Evolutionary conservation across 23 red algal genomes (phyloP).

Genomic region (Gracilaria caudata): DNA sequence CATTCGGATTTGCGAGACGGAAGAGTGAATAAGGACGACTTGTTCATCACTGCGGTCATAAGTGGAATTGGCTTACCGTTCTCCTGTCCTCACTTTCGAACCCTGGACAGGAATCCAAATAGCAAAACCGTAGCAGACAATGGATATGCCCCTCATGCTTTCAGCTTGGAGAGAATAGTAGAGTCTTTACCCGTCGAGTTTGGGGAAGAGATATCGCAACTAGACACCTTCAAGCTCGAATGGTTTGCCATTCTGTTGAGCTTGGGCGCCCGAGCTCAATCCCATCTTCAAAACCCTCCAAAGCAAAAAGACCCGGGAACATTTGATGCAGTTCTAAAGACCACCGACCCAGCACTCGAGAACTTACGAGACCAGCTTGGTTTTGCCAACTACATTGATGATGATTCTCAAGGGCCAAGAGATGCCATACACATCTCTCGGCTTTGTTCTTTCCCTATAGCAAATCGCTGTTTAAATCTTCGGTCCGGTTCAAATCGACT

Average conservation of each 20-base stretch:
- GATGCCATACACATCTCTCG: slow-evolving; percentile 9
- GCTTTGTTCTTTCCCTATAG: slow-evolving; percentile 29
- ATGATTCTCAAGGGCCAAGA: background rate
- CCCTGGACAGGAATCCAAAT: slow-evolving; percentile 12
- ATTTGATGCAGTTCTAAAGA: background rate
- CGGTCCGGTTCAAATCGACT: slow-evolving; percentile 27
- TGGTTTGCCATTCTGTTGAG: slow-evolving; percentile 47
- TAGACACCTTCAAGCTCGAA: slow-evolving; percentile 33
- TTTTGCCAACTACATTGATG: background rate
- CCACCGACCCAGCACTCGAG: slow-evolving; percentile 28
- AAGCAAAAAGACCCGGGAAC: background rate
- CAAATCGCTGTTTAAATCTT: background rate
- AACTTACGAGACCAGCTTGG: slow-evolving; percentile 48
- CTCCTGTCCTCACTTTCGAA: slow-evolving; percentile 3
- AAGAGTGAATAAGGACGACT: slow-evolving; percentile 17
- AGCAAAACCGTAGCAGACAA: background rate
- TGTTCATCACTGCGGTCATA: background rate
- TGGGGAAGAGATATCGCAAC: background rate
- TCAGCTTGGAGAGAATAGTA: slow-evolving; percentile 18
- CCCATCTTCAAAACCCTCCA: background rate
- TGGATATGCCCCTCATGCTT: slow-evolving; percentile 22
- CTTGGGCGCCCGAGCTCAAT: background rate
- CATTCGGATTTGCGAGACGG: slow-evolving; percentile 26
- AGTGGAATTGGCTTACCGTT: slow-evolving; percentile 38
- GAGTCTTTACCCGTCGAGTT: slow-evolving; percentile 15